A percentile compares a stretch with the other conserved stretches of the same genome.
Evolutionary conservation across 352 stramenopile genomes (phyloP).

Genomic region (Pythium vanterpoolii): DNA sequence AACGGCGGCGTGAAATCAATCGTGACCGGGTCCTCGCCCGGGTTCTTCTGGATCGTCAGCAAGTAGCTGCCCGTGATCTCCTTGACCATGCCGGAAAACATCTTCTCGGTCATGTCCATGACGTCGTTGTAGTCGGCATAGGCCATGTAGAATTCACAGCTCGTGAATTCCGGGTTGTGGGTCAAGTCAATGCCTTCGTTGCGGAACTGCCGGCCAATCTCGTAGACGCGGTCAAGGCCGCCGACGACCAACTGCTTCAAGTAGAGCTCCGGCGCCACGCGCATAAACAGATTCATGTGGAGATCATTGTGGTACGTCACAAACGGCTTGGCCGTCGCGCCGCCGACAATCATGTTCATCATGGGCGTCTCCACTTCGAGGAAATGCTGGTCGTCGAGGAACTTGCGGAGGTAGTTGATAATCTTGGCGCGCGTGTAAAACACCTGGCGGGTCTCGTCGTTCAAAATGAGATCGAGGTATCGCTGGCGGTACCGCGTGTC

Average conservation of each 20-base stretch:
- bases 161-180: slow-evolving; percentile 99
- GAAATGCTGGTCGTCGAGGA: slow-evolving; percentile 93
- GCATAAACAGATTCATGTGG: slow-evolving; percentile 96
- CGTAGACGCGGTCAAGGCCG: slow-evolving; percentile 97
- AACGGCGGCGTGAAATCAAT: slow-evolving; percentile 95
- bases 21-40: slow-evolving; percentile 60
- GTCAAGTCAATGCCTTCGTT: slow-evolving; percentile 98
- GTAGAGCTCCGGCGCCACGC: slow-evolving; percentile 97
- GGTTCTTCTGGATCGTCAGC: slow-evolving; percentile 90
- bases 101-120: slow-evolving; percentile 95
- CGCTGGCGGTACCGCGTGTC: slow-evolving; percentile 89
- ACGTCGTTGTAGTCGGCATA: slow-evolving; percentile 99
- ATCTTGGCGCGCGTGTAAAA: slow-evolving; percentile 94
- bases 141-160: slow-evolving; percentile 98
- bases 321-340: slow-evolving; percentile 97
- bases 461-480: slow-evolving; percentile 97
- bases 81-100: slow-evolving; percentile 90
- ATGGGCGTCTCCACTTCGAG: slow-evolving; percentile 99
- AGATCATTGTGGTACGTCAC: slow-evolving; percentile 97
- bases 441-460: slow-evolving; percentile 90
- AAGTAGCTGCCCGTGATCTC: slow-evolving; percentile 87
- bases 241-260: slow-evolving; percentile 98
- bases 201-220: slow-evolving; percentile 98
- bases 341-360: slow-evolving; percentile 94
- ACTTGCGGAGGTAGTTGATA: slow-evolving; percentile 91